These are phyloP conservation scores for Lachancea meyersii DNA, from an alignment of 805 yeast genomes.

Conservation along the genomic window DNA sequence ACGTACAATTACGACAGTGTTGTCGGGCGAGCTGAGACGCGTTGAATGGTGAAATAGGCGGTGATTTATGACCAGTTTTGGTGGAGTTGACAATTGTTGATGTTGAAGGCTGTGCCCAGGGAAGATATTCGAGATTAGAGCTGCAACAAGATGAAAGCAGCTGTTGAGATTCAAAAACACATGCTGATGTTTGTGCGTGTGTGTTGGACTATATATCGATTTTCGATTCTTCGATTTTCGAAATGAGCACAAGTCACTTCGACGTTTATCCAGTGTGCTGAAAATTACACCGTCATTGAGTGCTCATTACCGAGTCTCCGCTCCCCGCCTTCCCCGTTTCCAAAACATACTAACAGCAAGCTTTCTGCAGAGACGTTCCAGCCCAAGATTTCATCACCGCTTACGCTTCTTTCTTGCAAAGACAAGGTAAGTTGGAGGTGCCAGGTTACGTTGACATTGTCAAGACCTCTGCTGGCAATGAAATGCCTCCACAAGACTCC, in stretches of 20 bases:
- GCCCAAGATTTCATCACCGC: slow-evolving; percentile 99
- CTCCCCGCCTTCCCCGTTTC: background rate
- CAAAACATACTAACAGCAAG: background rate
- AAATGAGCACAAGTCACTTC: no score
- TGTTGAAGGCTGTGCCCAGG: no score
- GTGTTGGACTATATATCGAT: no score
- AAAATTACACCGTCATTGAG: no score
- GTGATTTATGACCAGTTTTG: background rate
- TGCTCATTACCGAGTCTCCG: background rate
- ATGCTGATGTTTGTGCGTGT: no score
- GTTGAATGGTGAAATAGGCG: background rate
- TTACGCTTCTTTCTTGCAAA: slow-evolving; percentile 98
- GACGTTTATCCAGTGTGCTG: no score
- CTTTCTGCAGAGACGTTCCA: slow-evolving; percentile 90
- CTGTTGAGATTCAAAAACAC: no score
- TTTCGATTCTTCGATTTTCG: no score
- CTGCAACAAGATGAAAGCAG: no score
- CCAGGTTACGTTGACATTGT: slow-evolving; percentile 99
- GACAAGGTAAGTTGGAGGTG: slow-evolving; percentile 99
- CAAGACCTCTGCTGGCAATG: slow-evolving; percentile 98
- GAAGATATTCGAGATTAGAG: no score
- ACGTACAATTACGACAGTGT: slow-evolving; percentile 38
- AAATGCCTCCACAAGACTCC: slow-evolving; percentile 99
- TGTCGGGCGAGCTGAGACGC: background rate
- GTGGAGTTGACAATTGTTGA: background rate